Evolutionary conservation across 371 early-diverging fungal genomes (phyloP).

Genomic region (Mortierella sp.): DNA sequence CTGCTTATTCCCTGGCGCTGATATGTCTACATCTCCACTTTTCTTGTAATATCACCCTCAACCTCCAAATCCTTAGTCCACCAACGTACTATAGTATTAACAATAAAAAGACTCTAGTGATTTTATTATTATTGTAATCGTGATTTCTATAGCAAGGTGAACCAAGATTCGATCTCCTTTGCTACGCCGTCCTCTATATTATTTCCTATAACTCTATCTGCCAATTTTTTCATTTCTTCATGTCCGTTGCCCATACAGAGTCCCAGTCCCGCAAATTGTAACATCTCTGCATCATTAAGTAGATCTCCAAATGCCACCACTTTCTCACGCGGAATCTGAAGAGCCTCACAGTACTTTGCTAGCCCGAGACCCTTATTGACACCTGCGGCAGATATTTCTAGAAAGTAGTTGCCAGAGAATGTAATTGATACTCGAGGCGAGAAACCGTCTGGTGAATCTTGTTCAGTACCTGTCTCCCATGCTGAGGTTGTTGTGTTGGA

Average conservation of each 20-base stretch:
- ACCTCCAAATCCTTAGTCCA: not conserved
- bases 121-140: too few species aligned
- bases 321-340: constrained; percentile 38
- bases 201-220: constrained; percentile 47
- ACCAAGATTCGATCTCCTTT: constrained; percentile 48
- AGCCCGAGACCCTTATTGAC: constrained; percentile 66
- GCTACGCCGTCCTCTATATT: constrained; percentile 55
- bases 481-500: not conserved
- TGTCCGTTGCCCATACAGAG: constrained; percentile 55
- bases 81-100: not conserved
- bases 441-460: not conserved
- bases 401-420: constrained; percentile 61
- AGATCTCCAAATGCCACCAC: constrained; percentile 70
- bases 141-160: constrained; percentile 1
- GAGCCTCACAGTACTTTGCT: constrained; percentile 52
- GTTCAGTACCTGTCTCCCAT: not conserved
- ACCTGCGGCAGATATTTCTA: constrained; percentile 67
- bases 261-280: constrained; percentile 62
- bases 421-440: constrained; percentile 38
- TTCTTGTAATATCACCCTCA: constrained; percentile 14
- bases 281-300: constrained; percentile 69
- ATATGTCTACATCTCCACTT: not conserved
- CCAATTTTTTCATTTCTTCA: constrained; percentile 41
- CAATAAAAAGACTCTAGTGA: too few species aligned
- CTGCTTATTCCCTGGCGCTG: not conserved